These are phyloP conservation scores for Phytophthora pisi DNA, from an alignment of 352 stramenopile species.

Conservation along the genomic window DNA sequence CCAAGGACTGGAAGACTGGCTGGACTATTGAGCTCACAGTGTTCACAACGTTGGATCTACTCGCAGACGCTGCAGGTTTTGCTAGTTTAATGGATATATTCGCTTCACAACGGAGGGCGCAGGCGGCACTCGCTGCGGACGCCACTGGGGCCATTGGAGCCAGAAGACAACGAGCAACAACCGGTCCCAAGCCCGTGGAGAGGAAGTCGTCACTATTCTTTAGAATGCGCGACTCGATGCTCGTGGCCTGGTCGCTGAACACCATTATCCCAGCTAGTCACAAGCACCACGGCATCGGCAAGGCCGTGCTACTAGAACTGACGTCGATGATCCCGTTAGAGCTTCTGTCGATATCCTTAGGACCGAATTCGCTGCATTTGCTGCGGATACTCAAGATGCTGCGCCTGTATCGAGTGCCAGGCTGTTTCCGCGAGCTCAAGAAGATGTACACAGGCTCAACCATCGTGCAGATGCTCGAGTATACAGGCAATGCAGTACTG, in stretches of 20 bases:
- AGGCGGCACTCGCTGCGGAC: conserved; percentile 42
- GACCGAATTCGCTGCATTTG: conserved; percentile 61
- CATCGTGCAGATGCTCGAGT: conserved; percentile 60
- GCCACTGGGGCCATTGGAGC: conserved; percentile 25
- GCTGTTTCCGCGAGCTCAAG: conserved; percentile 56
- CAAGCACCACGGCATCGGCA: conserved; percentile 37
- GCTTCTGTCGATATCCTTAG: conserved; percentile 42
- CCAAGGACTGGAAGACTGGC: conserved; percentile 5
- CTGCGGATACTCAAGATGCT: conserved; percentile 60
- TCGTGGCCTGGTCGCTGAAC: conserved; percentile 68
- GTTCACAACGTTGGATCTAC: conserved; percentile 52
- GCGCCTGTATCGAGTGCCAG: conserved; percentile 52
- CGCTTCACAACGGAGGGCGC: conserved; percentile 37
- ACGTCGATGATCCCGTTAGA: conserved; percentile 60
- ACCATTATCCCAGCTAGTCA: conserved; percentile 50
- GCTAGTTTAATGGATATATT: conserved; percentile 64
- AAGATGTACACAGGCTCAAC: conserved; percentile 44
- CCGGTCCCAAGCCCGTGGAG: conserved; percentile 12
- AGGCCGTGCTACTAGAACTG: conserved; percentile 48
- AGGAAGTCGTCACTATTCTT: conserved; percentile 22
- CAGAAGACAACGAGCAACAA: conserved; percentile 8
- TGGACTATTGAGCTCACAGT: conserved; percentile 62
- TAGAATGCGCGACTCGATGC: conserved; percentile 40
- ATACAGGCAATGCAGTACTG: conserved; percentile 60
- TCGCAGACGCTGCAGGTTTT: conserved; percentile 53